These are phyloP conservation scores for Pseudogymnoascus sp. DNA, from an alignment of 2,329 filamentous ascomycete genomes.

Conservation along the genomic window DNA sequence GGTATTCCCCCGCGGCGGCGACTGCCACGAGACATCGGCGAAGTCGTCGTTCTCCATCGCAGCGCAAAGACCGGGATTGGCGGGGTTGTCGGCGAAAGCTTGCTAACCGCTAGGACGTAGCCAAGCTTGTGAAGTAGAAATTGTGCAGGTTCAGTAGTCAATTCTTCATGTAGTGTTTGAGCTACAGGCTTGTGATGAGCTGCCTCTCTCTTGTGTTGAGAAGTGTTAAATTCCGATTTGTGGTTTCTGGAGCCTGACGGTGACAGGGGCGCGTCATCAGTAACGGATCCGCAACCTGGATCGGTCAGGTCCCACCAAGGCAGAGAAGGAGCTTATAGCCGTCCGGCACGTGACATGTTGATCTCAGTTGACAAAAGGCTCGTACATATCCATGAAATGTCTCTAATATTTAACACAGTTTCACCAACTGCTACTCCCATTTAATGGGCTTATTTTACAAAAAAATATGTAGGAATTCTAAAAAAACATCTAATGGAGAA, in stretches of 20 bases:
- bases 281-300: background rate
- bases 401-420: background rate
- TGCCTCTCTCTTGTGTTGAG: background rate
- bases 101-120: background rate
- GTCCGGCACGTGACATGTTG: background rate
- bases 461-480: background rate
- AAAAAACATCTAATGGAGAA: background rate
- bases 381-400: background rate
- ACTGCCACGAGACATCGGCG: constrained; percentile 70
- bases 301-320: constrained; percentile 1
- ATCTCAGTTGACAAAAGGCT: background rate
- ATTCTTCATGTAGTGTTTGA: background rate
- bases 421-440: background rate
- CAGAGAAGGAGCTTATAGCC: background rate
- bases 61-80: constrained; percentile 7
- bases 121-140: background rate
- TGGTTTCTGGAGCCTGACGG: background rate
- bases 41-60: constrained; percentile 55
- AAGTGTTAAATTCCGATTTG: background rate
- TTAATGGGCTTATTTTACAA: background rate
- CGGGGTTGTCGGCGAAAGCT: background rate
- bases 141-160: background rate
- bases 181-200: background rate
- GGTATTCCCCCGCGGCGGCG: background rate
- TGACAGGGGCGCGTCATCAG: constrained; percentile 4